Conservation (phyloP, 306 rosid species). For the Vicia villosa region DNA sequence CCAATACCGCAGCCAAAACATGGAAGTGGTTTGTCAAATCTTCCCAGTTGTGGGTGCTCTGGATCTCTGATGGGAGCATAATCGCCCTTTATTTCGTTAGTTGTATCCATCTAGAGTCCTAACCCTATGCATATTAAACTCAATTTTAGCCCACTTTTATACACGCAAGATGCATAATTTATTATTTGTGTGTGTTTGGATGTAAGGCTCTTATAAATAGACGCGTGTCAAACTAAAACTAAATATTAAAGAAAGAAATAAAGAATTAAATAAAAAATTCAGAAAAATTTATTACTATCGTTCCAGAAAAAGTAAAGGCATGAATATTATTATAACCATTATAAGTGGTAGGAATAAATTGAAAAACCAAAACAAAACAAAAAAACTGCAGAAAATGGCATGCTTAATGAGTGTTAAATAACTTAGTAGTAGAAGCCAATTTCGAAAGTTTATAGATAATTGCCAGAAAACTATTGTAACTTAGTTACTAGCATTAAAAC, state of each 20-base stretch:
- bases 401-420: background rate
- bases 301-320: background rate
- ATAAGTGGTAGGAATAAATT: background rate
- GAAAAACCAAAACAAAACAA: conserved; percentile 29
- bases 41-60: conserved; percentile 48
- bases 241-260: no score
- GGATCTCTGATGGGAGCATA: conserved; percentile 40
- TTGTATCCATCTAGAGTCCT: conserved; percentile 49
- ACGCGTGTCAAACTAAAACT: no score
- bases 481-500: background rate
- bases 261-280: no score
- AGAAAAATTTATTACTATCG: no score
- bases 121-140: conserved; percentile 37
- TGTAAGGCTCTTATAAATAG: no score
- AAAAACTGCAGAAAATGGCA: background rate
- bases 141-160: conserved; percentile 38
- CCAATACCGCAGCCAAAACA: conserved; percentile 65
- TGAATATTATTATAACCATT: conserved; percentile 21
- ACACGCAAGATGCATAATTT: conserved; percentile 13
- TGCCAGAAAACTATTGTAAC: conserved; percentile 2
- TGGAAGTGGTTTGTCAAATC: conserved; percentile 62
- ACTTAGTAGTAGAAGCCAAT: conserved; percentile 6
- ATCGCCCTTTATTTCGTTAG: conserved; percentile 37
- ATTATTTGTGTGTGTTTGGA: background rate
- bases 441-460: conserved; percentile 4